Conservation (phyloP, 495 filamentous ascomycete species). For the Aspergillus olivimuriae region DNA sequence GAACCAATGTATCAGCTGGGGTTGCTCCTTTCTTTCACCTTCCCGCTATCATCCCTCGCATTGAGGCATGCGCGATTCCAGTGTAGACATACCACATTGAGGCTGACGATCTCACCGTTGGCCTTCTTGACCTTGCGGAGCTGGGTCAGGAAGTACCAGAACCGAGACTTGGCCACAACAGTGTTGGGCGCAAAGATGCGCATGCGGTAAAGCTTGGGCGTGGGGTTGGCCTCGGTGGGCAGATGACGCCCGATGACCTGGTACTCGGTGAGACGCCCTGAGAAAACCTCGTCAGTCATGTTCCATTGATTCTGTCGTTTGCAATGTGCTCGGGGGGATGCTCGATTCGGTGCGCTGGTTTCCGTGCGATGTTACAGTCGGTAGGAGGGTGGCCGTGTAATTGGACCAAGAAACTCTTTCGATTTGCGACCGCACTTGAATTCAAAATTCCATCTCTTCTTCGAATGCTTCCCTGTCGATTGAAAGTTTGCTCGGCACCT, state of each 20-base stretch:
- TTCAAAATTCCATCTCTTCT: neutral
- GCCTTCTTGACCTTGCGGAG: slow-evolving; percentile 99
- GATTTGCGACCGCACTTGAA: slow-evolving; percentile 2
- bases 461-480: neutral
- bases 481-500: neutral
- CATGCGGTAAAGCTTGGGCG: slow-evolving; percentile 99
- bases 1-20: slow-evolving; percentile 14
- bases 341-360: slow-evolving; percentile 16
- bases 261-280: slow-evolving; percentile 99
- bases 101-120: slow-evolving; percentile 94
- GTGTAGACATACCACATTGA: slow-evolving; percentile 75
- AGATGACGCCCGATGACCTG: slow-evolving; percentile 99
- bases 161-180: slow-evolving; percentile 96
- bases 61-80: neutral
- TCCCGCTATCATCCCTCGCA: too few species aligned
- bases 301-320: slow-evolving; percentile 6
- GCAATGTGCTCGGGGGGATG: slow-evolving; percentile 10
- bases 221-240: slow-evolving; percentile 90
- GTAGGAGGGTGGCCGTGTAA: too few species aligned
- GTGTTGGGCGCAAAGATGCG: slow-evolving; percentile 97
- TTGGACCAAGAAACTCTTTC: too few species aligned
- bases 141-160: slow-evolving; percentile 99
- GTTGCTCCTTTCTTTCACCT: slow-evolving; percentile 3
- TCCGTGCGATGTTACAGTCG: neutral
- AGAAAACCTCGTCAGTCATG: slow-evolving; percentile 30